A percentile compares a stretch with the other conserved stretches of the same genome.
Evolutionary conservation across 1,284 basidiomycete species (phyloP).

Genomic region (Mycena sp.): DNA sequence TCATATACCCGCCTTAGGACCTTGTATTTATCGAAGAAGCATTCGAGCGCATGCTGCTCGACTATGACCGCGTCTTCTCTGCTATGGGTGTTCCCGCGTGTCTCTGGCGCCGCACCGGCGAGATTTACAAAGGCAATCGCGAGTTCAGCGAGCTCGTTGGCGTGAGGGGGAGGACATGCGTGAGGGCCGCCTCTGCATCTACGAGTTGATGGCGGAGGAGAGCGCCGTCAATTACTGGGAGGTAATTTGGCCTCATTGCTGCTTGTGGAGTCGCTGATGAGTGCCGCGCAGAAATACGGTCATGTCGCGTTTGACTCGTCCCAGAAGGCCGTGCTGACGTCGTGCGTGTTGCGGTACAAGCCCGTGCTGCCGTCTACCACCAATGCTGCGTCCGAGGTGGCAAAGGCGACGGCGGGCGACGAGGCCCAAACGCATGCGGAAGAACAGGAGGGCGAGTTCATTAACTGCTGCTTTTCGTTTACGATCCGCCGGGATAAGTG

Average conservation of each 20-base stretch:
- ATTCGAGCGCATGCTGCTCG: conserved; percentile 93
- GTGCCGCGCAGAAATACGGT: conserved; percentile 79
- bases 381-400: conserved; percentile 29
- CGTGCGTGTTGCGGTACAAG: conserved; percentile 89
- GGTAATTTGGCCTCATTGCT: conserved; percentile 55
- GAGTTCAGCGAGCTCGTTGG: conserved; percentile 93
- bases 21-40: conserved; percentile 98
- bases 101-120: conserved; percentile 95
- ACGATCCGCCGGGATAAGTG: conserved; percentile 92
- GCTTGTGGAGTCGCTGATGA: not conserved
- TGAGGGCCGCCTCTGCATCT: conserved; percentile 94
- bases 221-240: conserved; percentile 98
- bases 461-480: conserved; percentile 96
- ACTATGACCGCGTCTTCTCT: conserved; percentile 96
- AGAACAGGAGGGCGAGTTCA: conserved; percentile 54
- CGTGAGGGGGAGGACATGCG: conserved; percentile 84
- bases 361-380: conserved; percentile 46
- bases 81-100: conserved; percentile 98
- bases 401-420: conserved; percentile 11
- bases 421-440: not conserved
- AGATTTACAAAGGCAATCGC: conserved; percentile 98
- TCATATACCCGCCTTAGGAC: conserved; percentile 55
- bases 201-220: conserved; percentile 97
- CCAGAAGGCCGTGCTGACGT: conserved; percentile 92
- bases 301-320: conserved; percentile 92